Evolutionary conservation across 306 rosid species (phyloP).

Genomic region (Quercus glauca): DNA sequence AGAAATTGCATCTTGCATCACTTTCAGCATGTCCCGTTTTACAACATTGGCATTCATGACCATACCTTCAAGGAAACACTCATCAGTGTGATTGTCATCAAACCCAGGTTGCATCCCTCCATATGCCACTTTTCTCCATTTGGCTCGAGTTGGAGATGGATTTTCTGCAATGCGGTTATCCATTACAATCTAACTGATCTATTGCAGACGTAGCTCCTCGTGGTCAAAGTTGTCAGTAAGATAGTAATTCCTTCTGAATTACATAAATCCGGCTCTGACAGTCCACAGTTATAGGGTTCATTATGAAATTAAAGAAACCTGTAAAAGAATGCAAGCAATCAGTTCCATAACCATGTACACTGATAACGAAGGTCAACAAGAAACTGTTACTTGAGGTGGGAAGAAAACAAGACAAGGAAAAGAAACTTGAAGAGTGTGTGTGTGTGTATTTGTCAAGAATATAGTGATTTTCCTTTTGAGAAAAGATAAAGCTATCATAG

Average conservation of each 20-base stretch:
- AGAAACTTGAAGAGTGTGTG: not conserved
- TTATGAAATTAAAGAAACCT: not conserved
- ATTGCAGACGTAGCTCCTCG: constrained; percentile 13
- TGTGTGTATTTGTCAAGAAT: not conserved
- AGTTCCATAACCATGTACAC: not conserved
- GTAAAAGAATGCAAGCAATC: not conserved
- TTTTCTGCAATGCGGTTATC: constrained; percentile 22
- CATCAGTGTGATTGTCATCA: constrained; percentile 80
- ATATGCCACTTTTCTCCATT: constrained; percentile 89
- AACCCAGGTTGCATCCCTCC: constrained; percentile 98
- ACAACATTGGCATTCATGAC: constrained; percentile 91
- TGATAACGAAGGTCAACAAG: not conserved
- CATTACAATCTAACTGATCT: constrained; percentile 26
- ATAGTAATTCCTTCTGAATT: not conserved
- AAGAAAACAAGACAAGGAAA: not conserved
- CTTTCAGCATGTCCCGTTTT: constrained; percentile 75
- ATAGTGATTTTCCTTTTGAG: not conserved
- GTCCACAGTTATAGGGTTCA: not conserved
- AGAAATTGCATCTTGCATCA: constrained; percentile 81
- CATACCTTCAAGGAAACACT: constrained; percentile 85
- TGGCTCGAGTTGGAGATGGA: constrained; percentile 36
- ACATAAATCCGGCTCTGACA: constrained; percentile 15
- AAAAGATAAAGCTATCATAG: too few species aligned
- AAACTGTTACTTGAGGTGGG: not conserved
- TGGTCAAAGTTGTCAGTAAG: constrained; percentile 9